Percentiles rank a stretch among this genome's conserved stretches.
Conservation (phyloP, 345 rosid genomes). For the Linum lewisii region DNA sequence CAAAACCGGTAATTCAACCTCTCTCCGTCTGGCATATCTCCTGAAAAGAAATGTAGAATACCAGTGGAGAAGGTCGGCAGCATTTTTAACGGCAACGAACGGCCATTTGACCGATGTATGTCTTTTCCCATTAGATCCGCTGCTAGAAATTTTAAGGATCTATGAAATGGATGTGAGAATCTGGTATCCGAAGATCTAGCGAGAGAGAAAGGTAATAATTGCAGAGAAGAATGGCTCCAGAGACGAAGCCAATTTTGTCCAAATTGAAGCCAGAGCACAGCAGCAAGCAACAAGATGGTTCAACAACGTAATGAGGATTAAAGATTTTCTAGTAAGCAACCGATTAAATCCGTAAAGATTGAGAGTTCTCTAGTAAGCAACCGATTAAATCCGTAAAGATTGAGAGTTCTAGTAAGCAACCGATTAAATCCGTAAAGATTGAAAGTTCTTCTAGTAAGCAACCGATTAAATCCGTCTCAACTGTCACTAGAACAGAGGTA, state of each 20-base stretch:
- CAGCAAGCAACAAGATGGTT: slow-evolving; percentile 35
- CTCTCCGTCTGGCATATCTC: no score
- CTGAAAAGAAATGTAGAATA: no score
- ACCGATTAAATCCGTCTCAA: slow-evolving; percentile 32
- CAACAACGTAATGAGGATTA: no score
- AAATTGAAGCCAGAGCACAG: slow-evolving; percentile 28
- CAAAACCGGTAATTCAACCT: no score
- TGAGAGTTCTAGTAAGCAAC: slow-evolving; percentile 35
- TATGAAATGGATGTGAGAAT: neutral
- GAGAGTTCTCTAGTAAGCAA: slow-evolving; percentile 37
- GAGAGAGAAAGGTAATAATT: neutral
- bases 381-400: slow-evolving; percentile 33
- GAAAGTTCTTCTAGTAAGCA: slow-evolving; percentile 45
- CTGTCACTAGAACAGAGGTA: slow-evolving; percentile 49
- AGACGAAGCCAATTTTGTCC: slow-evolving; percentile 30
- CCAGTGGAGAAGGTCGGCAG: no score
- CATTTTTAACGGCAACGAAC: no score
- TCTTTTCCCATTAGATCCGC: neutral
- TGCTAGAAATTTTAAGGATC: neutral
- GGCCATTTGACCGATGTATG: no score
- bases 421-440: slow-evolving; percentile 39
- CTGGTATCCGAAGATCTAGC: neutral
- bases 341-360: slow-evolving; percentile 35
- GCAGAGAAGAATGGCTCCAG: slow-evolving; percentile 34
- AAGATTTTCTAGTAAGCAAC: slow-evolving; percentile 36